Evolutionary conservation across 495 filamentous ascomycete genomes (phyloP).

Genomic region (Sordaria brevicollis): DNA sequence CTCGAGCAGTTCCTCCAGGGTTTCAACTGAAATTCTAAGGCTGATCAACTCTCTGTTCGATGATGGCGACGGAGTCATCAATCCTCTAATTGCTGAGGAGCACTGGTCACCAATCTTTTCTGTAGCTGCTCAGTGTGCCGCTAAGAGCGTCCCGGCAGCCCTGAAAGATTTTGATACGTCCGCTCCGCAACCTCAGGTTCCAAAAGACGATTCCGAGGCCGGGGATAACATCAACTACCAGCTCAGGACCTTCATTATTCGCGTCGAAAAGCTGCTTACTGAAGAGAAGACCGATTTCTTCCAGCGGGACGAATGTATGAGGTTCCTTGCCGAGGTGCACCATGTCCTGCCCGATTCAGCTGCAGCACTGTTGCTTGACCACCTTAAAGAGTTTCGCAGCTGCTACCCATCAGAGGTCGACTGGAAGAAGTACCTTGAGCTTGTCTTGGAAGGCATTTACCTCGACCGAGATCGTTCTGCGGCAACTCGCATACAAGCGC

Average conservation of each 20-base stretch:
- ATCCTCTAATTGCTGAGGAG: slow-evolving; percentile 38
- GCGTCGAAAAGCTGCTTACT: slow-evolving; percentile 32
- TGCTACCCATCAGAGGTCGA: slow-evolving; percentile 59
- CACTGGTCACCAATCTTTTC: slow-evolving; percentile 43
- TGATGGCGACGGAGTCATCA: slow-evolving; percentile 28
- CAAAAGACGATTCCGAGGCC: slow-evolving; percentile 13
- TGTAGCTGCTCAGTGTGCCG: slow-evolving; percentile 32
- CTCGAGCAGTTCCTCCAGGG: slow-evolving; percentile 39
- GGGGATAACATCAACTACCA: slow-evolving; percentile 29
- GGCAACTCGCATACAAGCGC: slow-evolving; percentile 54
- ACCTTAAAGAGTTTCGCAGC: slow-evolving; percentile 49
- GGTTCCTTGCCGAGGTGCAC: slow-evolving; percentile 56
- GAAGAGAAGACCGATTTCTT: slow-evolving; percentile 33
- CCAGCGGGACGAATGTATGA: slow-evolving; percentile 52
- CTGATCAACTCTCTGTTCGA: slow-evolving; percentile 41
- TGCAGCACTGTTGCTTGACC: slow-evolving; percentile 45
- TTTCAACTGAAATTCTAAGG: slow-evolving; percentile 45
- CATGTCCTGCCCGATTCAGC: slow-evolving; percentile 47
- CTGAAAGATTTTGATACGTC: slow-evolving; percentile 1
- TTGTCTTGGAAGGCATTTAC: slow-evolving; percentile 57
- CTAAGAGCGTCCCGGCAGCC: slow-evolving; percentile 21
- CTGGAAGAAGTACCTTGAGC: slow-evolving; percentile 55
- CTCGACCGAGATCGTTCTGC: slow-evolving; percentile 50
- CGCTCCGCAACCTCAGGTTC: background rate
- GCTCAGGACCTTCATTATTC: slow-evolving; percentile 23